These are phyloP conservation scores for Rhodotorula taiwanensis DNA, from an alignment of 768 basidiomycete genomes.

Conservation along the genomic window DNA sequence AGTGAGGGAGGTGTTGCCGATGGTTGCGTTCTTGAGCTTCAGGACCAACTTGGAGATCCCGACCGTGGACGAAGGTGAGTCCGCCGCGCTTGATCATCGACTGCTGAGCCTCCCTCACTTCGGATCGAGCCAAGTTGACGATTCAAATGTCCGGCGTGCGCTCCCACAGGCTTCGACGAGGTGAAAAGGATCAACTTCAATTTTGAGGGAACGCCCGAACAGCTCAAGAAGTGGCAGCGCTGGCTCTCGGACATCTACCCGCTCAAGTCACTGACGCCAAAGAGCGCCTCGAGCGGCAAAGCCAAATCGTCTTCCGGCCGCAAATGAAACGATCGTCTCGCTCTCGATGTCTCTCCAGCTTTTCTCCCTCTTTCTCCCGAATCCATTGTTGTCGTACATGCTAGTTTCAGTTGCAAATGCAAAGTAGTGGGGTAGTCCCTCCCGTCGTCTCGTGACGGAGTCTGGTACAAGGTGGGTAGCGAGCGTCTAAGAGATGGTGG, in stretches of 20 bases:
- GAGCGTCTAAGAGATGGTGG: too few relatives aligned
- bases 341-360: too few relatives aligned
- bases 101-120: neutral
- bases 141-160: neutral
- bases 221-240: constrained; percentile 66
- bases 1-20: constrained; percentile 23
- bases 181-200: constrained; percentile 71
- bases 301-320: too few relatives aligned
- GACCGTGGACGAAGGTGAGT: constrained; percentile 55
- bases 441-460: too few relatives aligned
- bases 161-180: constrained; percentile 53
- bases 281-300: too few relatives aligned
- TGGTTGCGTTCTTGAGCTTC: constrained; percentile 43
- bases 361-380: too few relatives aligned
- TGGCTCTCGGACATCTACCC: constrained; percentile 65
- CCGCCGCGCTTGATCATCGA: neutral
- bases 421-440: too few relatives aligned
- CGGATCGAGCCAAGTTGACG: too few relatives aligned
- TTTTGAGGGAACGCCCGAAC: constrained; percentile 69
- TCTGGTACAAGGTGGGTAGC: too few relatives aligned
- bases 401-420: too few relatives aligned
- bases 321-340: too few relatives aligned
- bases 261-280: neutral
- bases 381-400: too few relatives aligned
- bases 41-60: constrained; percentile 55